Evolutionary conservation across 2,329 filamentous ascomycete genomes (phyloP), one percentile per base, ranked within the genome.

Genomic region (Calonectria montana): DNA sequence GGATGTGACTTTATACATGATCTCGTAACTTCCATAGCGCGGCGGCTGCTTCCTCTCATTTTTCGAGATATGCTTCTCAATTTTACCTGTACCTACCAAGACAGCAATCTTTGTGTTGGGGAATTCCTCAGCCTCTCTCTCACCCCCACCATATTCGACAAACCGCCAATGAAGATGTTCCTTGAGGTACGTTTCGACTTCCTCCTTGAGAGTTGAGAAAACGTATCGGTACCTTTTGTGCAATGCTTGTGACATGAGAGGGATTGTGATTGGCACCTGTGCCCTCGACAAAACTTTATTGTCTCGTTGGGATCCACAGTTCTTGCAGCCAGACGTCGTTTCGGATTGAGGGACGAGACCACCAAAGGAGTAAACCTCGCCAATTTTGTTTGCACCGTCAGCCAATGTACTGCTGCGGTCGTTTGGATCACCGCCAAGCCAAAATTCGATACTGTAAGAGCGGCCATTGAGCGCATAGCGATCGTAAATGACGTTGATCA

Each of bases 261-360:
- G 31, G 18, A 69, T 64, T 1, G 66, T 69, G 7, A 69, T 21
- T 23, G 66, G 66, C 5, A 69, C 47, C 45, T 69, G 66, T 12
- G 13, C 66, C 9, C 35, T 25, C 16, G 66, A 69, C 23, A 69
- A 16, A 8, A 69, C 53, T 4, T 29, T n/a, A 7, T 23, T 25
- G 16, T 61, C 53, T 7, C 16, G 6, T 29, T 67, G 65, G 4
- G 35, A 45, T 37, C 37, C 59, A 41, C 65, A 67, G 65, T 67
- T 67, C 18, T 16, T 13, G 45, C 45, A 48, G 16, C 37, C 39
- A 3, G 59, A 57, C 15, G 65, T 61, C 25, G 3, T 50, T 9
- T 2, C 65, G 39, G 27, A 67, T 16, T n/a, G 5, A 12, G 31
- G 31, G 10, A 12, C 31, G 10, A 35, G 10, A 12, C 31, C 31